Evolutionary conservation across 176 grass and related monocot genomes (phyloP), one percentile per base, ranked within the genome.

Genomic region (Carex cristatella): DNA sequence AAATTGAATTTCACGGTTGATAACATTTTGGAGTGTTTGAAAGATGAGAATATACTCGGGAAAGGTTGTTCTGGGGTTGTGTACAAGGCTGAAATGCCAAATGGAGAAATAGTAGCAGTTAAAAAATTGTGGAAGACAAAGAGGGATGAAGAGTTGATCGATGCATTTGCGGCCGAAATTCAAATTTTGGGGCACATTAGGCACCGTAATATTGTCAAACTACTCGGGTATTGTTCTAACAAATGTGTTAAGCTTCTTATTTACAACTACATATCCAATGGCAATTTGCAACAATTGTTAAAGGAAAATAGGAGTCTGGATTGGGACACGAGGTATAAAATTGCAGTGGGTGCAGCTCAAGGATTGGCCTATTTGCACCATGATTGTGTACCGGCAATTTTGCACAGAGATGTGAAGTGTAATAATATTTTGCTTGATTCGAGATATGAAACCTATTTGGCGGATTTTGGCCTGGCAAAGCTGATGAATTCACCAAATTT

Each of bases 221-320:
- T 99, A 72, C 90, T 95, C 0, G 96, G 96, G 1, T 99, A 99
- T 82, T 99, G 96, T 72, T 99, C 96, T 1, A 99, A 99, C 81
- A 99, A 90, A 82, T 92, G 83, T 68, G 90, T 92, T 38, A 99
- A 94, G 78, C 93, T 99, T 59, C 82, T 99, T 23, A 88, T 99
- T 63, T 99, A 99, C 90, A 99, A 99, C 85, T 99, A 99, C 81
- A 89, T 99, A 15, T 84, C 96, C 2, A 95, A 99, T 55, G 96
- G 96, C 32, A 99, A 99, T 54, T 76, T 99, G 81, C 91, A 92
- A 63, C 85, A 99, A 83, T 92, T 99, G 69, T 66, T 99, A 59
- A 86, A 81, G 51, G 93, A 91, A 28, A 99, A 94, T 79, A 88
- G 91, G 88, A 91, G 83, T 44, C 76, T 99, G 53, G 96, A 95